A percentile compares a stretch with the other conserved stretches of the same genome.
Evolutionary conservation across 169 alveolate genomes (phyloP).

Genomic region (Plasmodium adleri): DNA sequence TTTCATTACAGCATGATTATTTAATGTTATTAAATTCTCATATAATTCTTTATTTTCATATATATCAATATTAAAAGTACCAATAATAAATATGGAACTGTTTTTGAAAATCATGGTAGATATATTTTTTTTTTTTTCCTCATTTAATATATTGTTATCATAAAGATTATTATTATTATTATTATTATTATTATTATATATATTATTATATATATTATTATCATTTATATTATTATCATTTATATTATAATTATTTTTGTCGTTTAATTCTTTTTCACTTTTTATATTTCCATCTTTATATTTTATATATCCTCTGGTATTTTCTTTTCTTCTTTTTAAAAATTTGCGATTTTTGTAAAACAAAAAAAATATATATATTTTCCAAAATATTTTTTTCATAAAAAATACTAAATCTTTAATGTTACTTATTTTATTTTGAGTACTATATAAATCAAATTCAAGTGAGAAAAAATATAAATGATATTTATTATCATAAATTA

Average conservation of each 20-base stretch:
- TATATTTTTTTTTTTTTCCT: conserved; percentile 3
- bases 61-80: conserved; percentile 66
- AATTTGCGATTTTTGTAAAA: conserved; percentile 43
- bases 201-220: background rate
- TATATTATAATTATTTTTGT: background rate
- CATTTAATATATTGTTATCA: background rate
- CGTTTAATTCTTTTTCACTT: conserved; percentile 22
- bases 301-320: background rate
- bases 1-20: conserved; percentile 40
- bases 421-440: conserved; percentile 61
- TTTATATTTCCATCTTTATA: background rate
- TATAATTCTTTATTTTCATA: conserved; percentile 35
- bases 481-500: conserved; percentile 50
- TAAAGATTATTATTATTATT: background rate
- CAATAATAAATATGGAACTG: conserved; percentile 59
- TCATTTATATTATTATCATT: background rate
- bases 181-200: background rate
- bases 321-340: conserved; percentile 19
- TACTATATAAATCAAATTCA: conserved; percentile 67
- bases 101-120: conserved; percentile 52
- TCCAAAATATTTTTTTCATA: conserved; percentile 65
- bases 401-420: conserved; percentile 41
- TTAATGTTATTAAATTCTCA: conserved; percentile 31
- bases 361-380: conserved; percentile 43
- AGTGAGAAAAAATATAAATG: conserved; percentile 52